Conservation (phyloP, 345 rosid species). For the Toxicodendron radicans region DNA sequence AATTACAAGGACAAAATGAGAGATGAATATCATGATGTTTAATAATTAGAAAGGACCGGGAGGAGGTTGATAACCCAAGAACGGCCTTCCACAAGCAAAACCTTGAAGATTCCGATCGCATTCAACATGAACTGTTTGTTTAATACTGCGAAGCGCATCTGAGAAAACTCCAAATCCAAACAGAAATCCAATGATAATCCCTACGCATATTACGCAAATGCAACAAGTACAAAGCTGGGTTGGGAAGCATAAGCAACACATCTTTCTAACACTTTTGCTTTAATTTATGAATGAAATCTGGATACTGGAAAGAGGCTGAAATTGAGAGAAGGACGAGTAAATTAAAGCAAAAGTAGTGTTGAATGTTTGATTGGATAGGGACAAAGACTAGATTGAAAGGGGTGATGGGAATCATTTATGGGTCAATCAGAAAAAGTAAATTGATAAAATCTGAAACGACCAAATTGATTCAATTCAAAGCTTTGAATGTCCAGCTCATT, state of each 20-base stretch:
- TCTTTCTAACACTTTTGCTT: neutral
- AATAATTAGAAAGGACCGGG: neutral
- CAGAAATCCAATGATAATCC: neutral
- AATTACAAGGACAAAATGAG: neutral
- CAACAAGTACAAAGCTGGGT: constrained; percentile 3
- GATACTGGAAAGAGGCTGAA: too few relatives aligned
- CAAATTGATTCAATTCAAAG: too few relatives aligned
- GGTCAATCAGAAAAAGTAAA: too few relatives aligned
- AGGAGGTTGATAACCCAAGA: constrained; percentile 7
- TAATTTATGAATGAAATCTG: too few relatives aligned
- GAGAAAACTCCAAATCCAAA: constrained; percentile 13
- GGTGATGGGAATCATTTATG: too few relatives aligned
- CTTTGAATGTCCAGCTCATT: too few relatives aligned
- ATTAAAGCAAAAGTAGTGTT: too few relatives aligned
- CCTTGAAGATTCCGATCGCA: neutral
- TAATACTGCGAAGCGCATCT: neutral
- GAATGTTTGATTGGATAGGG: too few relatives aligned
- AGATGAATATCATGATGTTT: neutral
- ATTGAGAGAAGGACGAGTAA: too few relatives aligned
- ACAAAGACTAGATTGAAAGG: too few relatives aligned
- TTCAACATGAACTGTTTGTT: neutral
- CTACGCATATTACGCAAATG: neutral
- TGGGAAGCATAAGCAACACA: constrained; percentile 3
- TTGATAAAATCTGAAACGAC: too few relatives aligned
- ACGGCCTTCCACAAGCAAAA: constrained; percentile 6